Conservation (phyloP, 2,329 filamentous ascomycete genomes). For the Calonectria pseudoreteaudii region DNA sequence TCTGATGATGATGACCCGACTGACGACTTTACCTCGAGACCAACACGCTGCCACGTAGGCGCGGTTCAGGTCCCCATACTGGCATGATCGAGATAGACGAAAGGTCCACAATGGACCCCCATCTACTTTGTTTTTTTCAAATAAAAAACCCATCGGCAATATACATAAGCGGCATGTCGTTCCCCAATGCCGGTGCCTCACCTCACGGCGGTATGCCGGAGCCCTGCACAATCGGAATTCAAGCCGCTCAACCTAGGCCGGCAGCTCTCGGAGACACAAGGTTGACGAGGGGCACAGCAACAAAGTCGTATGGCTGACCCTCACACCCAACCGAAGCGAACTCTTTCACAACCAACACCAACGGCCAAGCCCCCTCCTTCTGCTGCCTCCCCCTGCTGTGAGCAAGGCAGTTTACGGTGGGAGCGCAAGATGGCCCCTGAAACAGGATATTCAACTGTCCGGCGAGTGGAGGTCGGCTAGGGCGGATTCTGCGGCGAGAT, state of each 20-base stretch:
- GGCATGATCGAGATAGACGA: slow-evolving; percentile 29
- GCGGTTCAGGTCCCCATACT: slow-evolving; percentile 12
- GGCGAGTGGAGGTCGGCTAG: slow-evolving; percentile 31
- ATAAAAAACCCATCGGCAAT: not conserved
- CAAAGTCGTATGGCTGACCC: slow-evolving; percentile 21
- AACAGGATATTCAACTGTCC: slow-evolving; percentile 13
- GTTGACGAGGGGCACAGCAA: slow-evolving; percentile 20
- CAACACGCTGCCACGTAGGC: slow-evolving; percentile 23
- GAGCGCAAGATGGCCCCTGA: slow-evolving; percentile 14
- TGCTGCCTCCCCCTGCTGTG: not conserved
- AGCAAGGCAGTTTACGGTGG: slow-evolving; percentile 4
- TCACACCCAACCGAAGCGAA: slow-evolving; percentile 5
- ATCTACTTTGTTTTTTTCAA: slow-evolving; percentile 8
- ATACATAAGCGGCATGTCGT: slow-evolving; percentile 21
- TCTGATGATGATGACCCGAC: slow-evolving; percentile 4
- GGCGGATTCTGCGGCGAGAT: slow-evolving; percentile 37
- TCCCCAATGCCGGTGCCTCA: slow-evolving; percentile 26
- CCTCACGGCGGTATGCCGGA: slow-evolving; percentile 26
- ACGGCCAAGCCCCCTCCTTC: not conserved
- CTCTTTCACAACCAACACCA: slow-evolving; percentile 14
- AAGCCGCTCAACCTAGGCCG: slow-evolving; percentile 19
- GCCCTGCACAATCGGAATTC: slow-evolving; percentile 20
- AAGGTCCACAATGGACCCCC: slow-evolving; percentile 16
- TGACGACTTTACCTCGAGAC: slow-evolving; percentile 3
- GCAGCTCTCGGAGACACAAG: slow-evolving; percentile 11